Evolutionary conservation across 805 yeast species (phyloP).

Genomic region (Yamadazyma kitorensis): DNA sequence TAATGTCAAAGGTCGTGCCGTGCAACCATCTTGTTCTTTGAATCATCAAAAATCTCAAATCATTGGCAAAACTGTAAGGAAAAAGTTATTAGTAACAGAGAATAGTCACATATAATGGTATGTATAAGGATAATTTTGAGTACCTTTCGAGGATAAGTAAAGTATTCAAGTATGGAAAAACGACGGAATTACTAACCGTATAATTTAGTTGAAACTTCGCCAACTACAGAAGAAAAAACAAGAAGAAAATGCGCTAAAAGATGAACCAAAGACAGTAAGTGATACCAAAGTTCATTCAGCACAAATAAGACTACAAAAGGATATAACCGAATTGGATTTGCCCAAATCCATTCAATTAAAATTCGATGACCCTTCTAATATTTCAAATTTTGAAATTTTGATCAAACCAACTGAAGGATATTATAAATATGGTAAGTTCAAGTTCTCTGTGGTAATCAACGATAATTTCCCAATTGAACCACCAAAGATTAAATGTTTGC

Average conservation of each 20-base stretch:
- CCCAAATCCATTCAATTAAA: slow-evolving; percentile 54
- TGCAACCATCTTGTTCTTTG: no score
- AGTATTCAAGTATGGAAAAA: no score
- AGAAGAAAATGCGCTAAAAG: slow-evolving; percentile 37
- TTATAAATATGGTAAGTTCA: slow-evolving; percentile 66
- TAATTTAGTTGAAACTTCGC: slow-evolving; percentile 60
- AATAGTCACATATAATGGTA: no score
- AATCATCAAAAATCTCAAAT: no score
- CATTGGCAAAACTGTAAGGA: no score
- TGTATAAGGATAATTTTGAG: no score
- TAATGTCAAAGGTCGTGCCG: no score
- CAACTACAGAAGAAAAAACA: slow-evolving; percentile 57
- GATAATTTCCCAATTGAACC: slow-evolving; percentile 88
- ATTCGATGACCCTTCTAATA: slow-evolving; percentile 52
- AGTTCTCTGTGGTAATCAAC: slow-evolving; percentile 62
- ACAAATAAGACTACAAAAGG: slow-evolving; percentile 72
- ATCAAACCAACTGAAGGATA: slow-evolving; percentile 71
- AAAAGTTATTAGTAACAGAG: no score
- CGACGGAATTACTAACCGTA: no score
- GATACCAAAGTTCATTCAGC: slow-evolving; percentile 48
- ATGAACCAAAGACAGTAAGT: slow-evolving; percentile 15
- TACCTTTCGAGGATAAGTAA: no score
- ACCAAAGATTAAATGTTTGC: slow-evolving; percentile 73
- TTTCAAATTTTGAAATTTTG: slow-evolving; percentile 57
- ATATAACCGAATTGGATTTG: slow-evolving; percentile 64